Evolutionary conservation across 2,329 filamentous ascomycete genomes (phyloP).

Genomic region (Penicillium polonicum): DNA sequence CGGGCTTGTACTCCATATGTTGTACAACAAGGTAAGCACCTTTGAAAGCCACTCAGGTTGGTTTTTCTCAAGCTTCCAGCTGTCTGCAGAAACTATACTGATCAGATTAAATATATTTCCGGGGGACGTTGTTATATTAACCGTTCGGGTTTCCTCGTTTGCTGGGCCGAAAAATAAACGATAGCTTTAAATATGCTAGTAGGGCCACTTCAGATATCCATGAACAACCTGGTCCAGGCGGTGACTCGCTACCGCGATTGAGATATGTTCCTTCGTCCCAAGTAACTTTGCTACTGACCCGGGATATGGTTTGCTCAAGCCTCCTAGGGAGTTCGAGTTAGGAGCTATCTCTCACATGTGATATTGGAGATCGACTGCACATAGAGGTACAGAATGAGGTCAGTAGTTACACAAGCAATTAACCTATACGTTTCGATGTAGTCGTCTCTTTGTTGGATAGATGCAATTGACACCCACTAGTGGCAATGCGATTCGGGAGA

Average conservation of each 20-base stretch:
- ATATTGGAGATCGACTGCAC: neutral
- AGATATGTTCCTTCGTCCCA: neutral
- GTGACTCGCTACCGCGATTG: neutral
- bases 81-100: neutral
- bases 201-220: too few species aligned
- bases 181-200: neutral
- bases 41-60: neutral
- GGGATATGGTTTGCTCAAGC: neutral
- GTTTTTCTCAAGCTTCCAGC: constrained; percentile 1
- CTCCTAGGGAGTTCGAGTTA: neutral
- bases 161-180: neutral
- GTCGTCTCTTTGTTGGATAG: neutral
- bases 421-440: constrained; percentile 1
- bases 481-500: constrained; percentile 3
- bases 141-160: neutral
- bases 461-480: neutral
- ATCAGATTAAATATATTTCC: neutral
- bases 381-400: neutral
- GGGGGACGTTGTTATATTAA: neutral
- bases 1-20: constrained; percentile 6
- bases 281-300: neutral
- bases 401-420: constrained; percentile 1
- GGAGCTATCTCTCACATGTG: constrained; percentile 5
- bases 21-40: constrained; percentile 8
- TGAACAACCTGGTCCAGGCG: neutral